Percentiles rank a stretch among this genome's conserved stretches.
Conservation (phyloP, 2,329 filamentous ascomycete species). For the Blastomyces silverae region DNA sequence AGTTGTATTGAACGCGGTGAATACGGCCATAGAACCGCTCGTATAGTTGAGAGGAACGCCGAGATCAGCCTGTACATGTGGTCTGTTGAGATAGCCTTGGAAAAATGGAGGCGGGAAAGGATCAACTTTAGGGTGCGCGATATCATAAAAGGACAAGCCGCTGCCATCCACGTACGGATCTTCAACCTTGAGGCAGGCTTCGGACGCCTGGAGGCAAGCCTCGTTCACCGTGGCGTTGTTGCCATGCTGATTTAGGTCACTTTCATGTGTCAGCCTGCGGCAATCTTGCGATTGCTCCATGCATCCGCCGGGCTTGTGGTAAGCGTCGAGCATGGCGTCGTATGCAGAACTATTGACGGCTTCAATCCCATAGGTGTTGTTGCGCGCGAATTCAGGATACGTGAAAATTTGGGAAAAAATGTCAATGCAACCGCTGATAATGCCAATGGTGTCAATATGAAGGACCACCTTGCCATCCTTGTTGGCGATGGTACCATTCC, state of each 20-base stretch:
- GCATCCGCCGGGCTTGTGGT: constrained; percentile 46
- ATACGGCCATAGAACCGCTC: constrained; percentile 42
- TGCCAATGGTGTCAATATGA: constrained; percentile 41
- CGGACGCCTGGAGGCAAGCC: constrained; percentile 41
- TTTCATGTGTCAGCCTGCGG: constrained; percentile 40
- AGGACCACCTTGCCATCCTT: constrained; percentile 35
- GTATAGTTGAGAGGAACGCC: constrained; percentile 58
- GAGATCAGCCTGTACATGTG: constrained; percentile 51
- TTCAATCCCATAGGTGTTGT: constrained; percentile 54
- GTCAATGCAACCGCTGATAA: constrained; percentile 61
- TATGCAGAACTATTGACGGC: constrained; percentile 37
- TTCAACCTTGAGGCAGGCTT: constrained; percentile 41
- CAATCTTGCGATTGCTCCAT: constrained; percentile 49
- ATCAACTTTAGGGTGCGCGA: constrained; percentile 46
- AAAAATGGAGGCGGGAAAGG: constrained; percentile 48
- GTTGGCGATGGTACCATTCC: constrained; percentile 17
- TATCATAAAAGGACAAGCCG: constrained; percentile 51
- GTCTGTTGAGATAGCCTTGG: constrained; percentile 57
- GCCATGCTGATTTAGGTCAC: constrained; percentile 46
- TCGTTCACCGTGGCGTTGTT: constrained; percentile 42
- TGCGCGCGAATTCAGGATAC: constrained; percentile 38
- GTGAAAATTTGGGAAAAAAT: constrained; percentile 49
- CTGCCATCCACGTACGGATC: constrained; percentile 38
- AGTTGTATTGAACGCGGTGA: constrained; percentile 43
- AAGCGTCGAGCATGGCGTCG: constrained; percentile 25